Evolutionary conservation across 768 basidiomycete genomes (phyloP), one percentile per base, ranked within the genome.

Genomic region (Crucibulum laeve): DNA sequence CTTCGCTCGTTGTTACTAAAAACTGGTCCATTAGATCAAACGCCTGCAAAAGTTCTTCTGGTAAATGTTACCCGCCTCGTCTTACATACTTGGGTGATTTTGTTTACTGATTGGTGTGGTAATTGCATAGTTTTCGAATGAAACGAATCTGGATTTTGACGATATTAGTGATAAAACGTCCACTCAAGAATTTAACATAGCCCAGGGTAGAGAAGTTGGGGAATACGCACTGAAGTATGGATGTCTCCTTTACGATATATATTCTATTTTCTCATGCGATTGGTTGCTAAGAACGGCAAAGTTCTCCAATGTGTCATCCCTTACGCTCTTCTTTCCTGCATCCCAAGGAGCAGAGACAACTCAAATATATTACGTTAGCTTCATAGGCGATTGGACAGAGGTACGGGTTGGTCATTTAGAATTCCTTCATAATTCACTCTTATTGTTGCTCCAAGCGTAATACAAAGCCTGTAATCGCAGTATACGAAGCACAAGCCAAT

Each of bases 401-500:
- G 88, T 86, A 58, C n/a, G 63, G 25, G 11, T 24, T 5, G 17
- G 37, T n/a, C 8, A 13, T 30, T 3, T 34, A 23, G 22, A 39
- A 34, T 43, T 35, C 21, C 24, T 38, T 45, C 6, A 10, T 33
- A 25, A 19, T 39, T 19, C 14, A 30, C 25, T 14, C 24, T 19
- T 34, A 40, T 43, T n/a, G 17, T 40, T 32, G 15, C 15, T 32
- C 42, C 30, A 42, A 94, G 90, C 76, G 85, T 33, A 91, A 87
- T 55, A 69, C 69, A 39, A 78, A 83, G 47, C 89, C 92, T 1
- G 74, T 90, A 28, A 77, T 94, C 43, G 84, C 91, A 0, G 81
- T 95, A 10, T 96, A 95, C 53, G 93, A 96, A 62, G 66, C 87
- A 0, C 85, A 87, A 50, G 87, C 93, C 6, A 92, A 91, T 51